These are phyloP conservation scores for Oryza meyeriana DNA, from an alignment of 176 grass and related monocot genomes.

Conservation along the genomic window DNA sequence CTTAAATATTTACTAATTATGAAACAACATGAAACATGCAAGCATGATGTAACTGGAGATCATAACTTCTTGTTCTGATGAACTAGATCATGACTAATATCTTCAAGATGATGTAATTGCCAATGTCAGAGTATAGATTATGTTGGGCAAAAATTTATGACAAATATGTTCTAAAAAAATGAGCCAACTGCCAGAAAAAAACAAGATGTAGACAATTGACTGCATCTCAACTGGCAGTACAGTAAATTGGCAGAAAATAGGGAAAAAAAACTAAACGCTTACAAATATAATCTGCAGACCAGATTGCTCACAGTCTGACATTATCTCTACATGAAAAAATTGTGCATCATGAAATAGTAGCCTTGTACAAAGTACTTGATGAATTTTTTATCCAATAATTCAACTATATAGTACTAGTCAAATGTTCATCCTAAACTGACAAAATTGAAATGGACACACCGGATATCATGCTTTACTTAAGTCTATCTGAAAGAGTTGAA, in stretches of 20 bases:
- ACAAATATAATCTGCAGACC: neutral
- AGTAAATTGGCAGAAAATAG: neutral
- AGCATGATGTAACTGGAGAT: neutral
- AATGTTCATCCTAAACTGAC: neutral
- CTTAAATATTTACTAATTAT: constrained; percentile 4
- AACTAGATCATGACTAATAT: neutral
- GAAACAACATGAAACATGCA: neutral
- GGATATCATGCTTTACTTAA: neutral
- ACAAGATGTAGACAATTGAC: neutral
- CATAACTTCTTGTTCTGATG: constrained; percentile 1
- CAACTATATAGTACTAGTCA: neutral
- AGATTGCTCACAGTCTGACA: constrained; percentile 1
- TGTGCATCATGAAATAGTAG: neutral
- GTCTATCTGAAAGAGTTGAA: constrained; percentile 12
- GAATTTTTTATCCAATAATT: neutral
- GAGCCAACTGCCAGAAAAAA: neutral
- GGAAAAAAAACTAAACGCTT: neutral
- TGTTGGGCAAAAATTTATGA: neutral
- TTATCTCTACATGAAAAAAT: neutral
- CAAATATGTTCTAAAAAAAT: neutral
- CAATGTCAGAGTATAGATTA: constrained; percentile 9
- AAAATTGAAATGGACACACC: neutral
- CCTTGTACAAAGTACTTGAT: neutral
- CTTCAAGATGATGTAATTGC: neutral
- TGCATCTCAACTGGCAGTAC: neutral